phyloP scores from a whole-genome alignment of 495 filamentous ascomycete genomes.

The Aspergillus kassunensis region DNA sequence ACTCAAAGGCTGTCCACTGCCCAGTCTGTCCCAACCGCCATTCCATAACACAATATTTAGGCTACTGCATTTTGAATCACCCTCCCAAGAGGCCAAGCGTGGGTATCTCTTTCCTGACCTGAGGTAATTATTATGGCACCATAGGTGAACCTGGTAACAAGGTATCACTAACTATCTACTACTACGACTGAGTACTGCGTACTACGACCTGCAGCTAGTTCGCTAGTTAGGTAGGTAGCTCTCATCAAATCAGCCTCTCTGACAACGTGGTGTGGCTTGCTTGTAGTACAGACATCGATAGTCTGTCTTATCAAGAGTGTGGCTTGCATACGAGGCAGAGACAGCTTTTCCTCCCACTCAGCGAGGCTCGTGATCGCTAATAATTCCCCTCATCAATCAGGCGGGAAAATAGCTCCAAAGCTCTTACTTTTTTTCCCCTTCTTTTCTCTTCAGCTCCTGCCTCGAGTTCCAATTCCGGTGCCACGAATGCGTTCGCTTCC shows the following conservation, averaged over 20 bases:
- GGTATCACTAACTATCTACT: too few relatives aligned
- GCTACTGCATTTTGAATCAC: not conserved
- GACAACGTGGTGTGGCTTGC: constrained; percentile 21
- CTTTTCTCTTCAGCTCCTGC: not conserved
- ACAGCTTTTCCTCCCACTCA: constrained; percentile 8
- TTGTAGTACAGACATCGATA: constrained; percentile 8
- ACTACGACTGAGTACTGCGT: too few relatives aligned
- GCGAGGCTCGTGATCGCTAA: constrained; percentile 15
- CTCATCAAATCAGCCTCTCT: too few relatives aligned
- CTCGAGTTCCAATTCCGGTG: not conserved
- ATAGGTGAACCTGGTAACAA: not conserved
- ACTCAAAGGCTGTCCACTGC: too few relatives aligned
- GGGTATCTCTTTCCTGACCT: not conserved
- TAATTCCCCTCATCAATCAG: not conserved
- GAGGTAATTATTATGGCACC: constrained; percentile 6
- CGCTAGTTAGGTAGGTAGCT: too few relatives aligned
- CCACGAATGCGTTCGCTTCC: not conserved
- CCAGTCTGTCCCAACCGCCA: too few relatives aligned
- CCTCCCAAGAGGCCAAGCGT: not conserved
- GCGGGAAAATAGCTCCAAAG: not conserved
- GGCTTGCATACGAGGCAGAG: constrained; percentile 13
- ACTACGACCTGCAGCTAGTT: too few relatives aligned
- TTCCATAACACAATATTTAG: too few relatives aligned
- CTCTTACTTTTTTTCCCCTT: not conserved
- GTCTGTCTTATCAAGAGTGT: constrained; percentile 1